phyloP scores from a whole-genome alignment of 805 yeast genomes.

The Yamadazyma philogaea region DNA sequence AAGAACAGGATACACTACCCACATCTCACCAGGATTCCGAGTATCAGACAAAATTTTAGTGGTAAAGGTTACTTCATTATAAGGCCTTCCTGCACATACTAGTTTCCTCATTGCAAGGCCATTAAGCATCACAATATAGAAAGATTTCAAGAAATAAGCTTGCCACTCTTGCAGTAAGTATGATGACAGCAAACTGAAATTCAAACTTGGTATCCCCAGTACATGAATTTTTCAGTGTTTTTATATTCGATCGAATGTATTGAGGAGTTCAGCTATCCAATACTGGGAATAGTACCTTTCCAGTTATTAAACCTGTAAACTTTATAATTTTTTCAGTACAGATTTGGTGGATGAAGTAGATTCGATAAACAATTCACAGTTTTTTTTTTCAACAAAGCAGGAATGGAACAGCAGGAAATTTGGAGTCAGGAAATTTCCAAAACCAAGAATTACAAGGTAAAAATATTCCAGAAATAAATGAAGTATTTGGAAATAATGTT shows the following conservation, averaged over 20 bases:
- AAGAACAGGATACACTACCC: slow-evolving; percentile 16
- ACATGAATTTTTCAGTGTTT: slow-evolving; percentile 43
- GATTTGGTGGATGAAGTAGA: slow-evolving; percentile 20
- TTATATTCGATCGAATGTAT: slow-evolving; percentile 52
- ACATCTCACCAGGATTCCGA: slow-evolving; percentile 29
- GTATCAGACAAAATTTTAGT: slow-evolving; percentile 39
- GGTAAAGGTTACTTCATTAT: slow-evolving; percentile 60
- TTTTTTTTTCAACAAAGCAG: slow-evolving; percentile 14
- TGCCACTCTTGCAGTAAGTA: slow-evolving; percentile 54
- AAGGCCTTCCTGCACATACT: slow-evolving; percentile 37
- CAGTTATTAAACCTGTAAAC: slow-evolving; percentile 32
- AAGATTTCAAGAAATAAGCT: slow-evolving; percentile 60
- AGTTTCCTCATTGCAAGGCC: slow-evolving; percentile 42
- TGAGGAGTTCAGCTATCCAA: slow-evolving; percentile 34
- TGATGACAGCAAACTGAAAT: slow-evolving; percentile 47
- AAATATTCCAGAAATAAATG: slow-evolving; percentile 45
- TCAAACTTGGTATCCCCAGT: slow-evolving; percentile 25
- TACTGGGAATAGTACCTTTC: slow-evolving; percentile 30
- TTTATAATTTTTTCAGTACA: slow-evolving; percentile 25
- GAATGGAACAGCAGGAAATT: slow-evolving; percentile 37
- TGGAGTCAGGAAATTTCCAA: slow-evolving; percentile 36
- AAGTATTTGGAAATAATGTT: slow-evolving; percentile 51
- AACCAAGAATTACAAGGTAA: slow-evolving; percentile 34
- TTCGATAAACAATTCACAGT: slow-evolving; percentile 5
- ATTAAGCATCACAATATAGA: slow-evolving; percentile 45